Evolutionary conservation across 192 early-diverging fungal genomes (phyloP).

Genomic region (Backusella mclennaniae): DNA sequence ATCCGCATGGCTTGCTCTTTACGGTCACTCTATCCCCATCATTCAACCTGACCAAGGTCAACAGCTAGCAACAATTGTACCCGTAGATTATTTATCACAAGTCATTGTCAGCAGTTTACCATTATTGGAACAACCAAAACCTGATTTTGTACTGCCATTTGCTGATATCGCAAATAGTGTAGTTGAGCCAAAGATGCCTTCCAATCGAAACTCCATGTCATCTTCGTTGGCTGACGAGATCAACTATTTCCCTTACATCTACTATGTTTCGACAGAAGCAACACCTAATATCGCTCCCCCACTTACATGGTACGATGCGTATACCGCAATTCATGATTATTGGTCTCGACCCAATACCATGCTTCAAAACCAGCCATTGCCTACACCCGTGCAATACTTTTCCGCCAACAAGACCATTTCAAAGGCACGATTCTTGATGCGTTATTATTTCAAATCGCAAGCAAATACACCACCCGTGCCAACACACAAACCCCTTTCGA

Average conservation of each 20-base stretch:
- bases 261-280: neutral
- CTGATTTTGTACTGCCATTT: slow-evolving; percentile 6
- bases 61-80: slow-evolving; percentile 17
- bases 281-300: neutral
- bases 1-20: slow-evolving; percentile 20
- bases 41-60: slow-evolving; percentile 26
- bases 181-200: slow-evolving; percentile 4
- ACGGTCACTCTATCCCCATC: slow-evolving; percentile 18
- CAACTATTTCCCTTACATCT: slow-evolving; percentile 12
- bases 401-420: neutral
- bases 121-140: neutral
- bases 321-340: slow-evolving; percentile 12
- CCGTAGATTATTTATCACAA: slow-evolving; percentile 30
- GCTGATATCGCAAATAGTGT: neutral
- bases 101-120: slow-evolving; percentile 13
- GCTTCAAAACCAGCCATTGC: neutral
- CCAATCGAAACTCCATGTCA: neutral
- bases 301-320: slow-evolving; percentile 6
- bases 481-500: neutral
- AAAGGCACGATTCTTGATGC: slow-evolving; percentile 10
- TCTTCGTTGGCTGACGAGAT: neutral
- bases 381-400: neutral
- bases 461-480: neutral
- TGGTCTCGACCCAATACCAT: slow-evolving; percentile 4
- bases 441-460: slow-evolving; percentile 1